phyloP scores from a whole-genome alignment of 2,329 filamentous ascomycete genomes.

The Xylaria sp. region DNA sequence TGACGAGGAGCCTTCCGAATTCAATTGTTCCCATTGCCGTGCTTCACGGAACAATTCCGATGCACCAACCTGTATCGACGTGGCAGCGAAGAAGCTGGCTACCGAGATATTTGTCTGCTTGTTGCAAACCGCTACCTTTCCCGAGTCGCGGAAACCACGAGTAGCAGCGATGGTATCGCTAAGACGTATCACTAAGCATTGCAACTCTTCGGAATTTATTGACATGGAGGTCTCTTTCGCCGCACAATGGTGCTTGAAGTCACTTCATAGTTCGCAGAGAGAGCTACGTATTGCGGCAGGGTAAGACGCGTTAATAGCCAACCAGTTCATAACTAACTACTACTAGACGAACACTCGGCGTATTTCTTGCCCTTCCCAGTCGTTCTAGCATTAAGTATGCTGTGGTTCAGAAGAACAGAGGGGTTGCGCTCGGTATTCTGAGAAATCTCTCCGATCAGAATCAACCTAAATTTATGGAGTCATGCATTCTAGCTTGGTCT shows the following conservation, averaged over 20 bases:
- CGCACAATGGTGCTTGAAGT: slow-evolving; percentile 84
- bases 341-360: slow-evolving; percentile 68
- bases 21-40: slow-evolving; percentile 44
- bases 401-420: slow-evolving; percentile 70
- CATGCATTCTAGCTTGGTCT: slow-evolving; percentile 86
- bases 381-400: slow-evolving; percentile 49
- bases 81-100: slow-evolving; percentile 51
- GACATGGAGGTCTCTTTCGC: slow-evolving; percentile 73
- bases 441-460: slow-evolving; percentile 77
- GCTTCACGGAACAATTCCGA: slow-evolving; percentile 12
- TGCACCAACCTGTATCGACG: slow-evolving; percentile 38
- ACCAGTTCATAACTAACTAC: slow-evolving; percentile 35
- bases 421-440: slow-evolving; percentile 75
- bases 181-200: slow-evolving; percentile 75
- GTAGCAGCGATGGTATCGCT: slow-evolving; percentile 78
- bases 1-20: slow-evolving; percentile 12
- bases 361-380: slow-evolving; percentile 68
- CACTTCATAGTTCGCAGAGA: slow-evolving; percentile 82
- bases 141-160: slow-evolving; percentile 67
- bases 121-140: slow-evolving; percentile 57
- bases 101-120: slow-evolving; percentile 59
- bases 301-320: slow-evolving; percentile 53
- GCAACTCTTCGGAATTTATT: slow-evolving; percentile 65
- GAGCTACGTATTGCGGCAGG: slow-evolving; percentile 86
- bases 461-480: slow-evolving; percentile 77